Base-by-base conservation (phyloP, 345 rosid species). In the Diplotaxis tenuifolia region DNA sequence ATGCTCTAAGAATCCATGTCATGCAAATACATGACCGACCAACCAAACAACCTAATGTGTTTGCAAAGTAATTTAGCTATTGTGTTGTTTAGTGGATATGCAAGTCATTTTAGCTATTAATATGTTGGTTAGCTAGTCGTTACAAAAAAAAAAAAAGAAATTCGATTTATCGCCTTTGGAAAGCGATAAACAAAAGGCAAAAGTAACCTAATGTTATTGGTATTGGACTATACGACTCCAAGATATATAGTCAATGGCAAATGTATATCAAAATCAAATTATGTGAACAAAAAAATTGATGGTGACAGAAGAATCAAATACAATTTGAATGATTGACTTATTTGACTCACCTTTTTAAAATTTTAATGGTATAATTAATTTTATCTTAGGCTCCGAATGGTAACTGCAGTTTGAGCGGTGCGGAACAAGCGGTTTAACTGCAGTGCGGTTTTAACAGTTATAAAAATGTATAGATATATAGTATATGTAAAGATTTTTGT, bases 11-110 rank as follows among this genome's bases (percentile, higher is more conserved):
- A 60, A 32, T n/a, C 9, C 19, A 73, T 38, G 40, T 22, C 49
- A 74, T 74, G 9, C 32, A 29, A 20, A 19, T 52, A 19, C 25
- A 52, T 14, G 73, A 74, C 73, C 67, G 62, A 67, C 78, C 78
- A 34, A 74, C 73, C 53, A 31, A 66, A 49, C 22, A 12, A 49
- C 20, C 15, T 45, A 49, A 50, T 59, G 19, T 57, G 54, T 23
- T 40, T 52, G 21, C 20, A 9, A 47, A 53, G 49, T 67, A 61
- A 20, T 53, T 67, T 67, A 11, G 20, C 31, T 31, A 32, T 32
- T 49, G 0, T 32, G 15, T 53, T 23, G 16, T 34, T 56, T 68
- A 6, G 15, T 12, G 38, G 14, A 58, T 28, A 58, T 18, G 9
- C 4, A 7, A 58, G 38, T 47, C 58, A 25, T 56, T 49, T 66